Conservation (phyloP, 306 rosid genomes). For the Lathyrus aphaca region DNA sequence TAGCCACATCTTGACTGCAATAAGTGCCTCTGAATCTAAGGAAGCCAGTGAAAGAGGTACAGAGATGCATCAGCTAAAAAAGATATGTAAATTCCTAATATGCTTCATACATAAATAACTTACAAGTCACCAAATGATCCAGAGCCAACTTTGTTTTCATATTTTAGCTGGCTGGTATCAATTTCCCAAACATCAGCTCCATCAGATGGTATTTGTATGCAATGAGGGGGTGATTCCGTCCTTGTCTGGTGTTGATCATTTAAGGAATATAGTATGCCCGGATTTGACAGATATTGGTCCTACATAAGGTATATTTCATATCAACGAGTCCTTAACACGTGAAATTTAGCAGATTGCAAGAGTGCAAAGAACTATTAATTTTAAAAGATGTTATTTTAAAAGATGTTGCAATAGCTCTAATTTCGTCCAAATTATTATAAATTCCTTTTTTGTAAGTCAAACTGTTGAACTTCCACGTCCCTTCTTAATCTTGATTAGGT, state of each 20-base stretch:
- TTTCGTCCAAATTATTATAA: constrained; percentile 20
- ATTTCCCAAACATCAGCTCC: constrained; percentile 99
- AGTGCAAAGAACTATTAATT: constrained; percentile 23
- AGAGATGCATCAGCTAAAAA: constrained; percentile 48
- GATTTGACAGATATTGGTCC: constrained; percentile 68
- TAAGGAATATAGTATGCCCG: constrained; percentile 50
- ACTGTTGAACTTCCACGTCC: constrained; percentile 16
- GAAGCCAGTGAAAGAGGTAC: constrained; percentile 37
- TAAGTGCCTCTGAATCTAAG: constrained; percentile 85
- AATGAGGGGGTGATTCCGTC: constrained; percentile 52
- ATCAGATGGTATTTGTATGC: constrained; percentile 87
- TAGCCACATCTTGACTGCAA: constrained; percentile 97
- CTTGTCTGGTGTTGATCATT: constrained; percentile 56
- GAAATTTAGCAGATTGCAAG: constrained; percentile 13
- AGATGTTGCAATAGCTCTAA: constrained; percentile 20
- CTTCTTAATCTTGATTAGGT: constrained; percentile 27
- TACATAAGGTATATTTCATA: constrained; percentile 38
- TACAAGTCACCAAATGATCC: constrained; percentile 96
- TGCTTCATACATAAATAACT: constrained; percentile 51
- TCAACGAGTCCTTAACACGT: constrained; percentile 30
- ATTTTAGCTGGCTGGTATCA: constrained; percentile 74
- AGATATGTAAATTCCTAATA: constrained; percentile 32
- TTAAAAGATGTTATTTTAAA: constrained; percentile 29
- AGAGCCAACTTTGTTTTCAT: constrained; percentile 92
- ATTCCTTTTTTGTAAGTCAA: constrained; percentile 17